phyloP scores from a whole-genome alignment of 257 asterid species.

The Nemophila menziesii region DNA sequence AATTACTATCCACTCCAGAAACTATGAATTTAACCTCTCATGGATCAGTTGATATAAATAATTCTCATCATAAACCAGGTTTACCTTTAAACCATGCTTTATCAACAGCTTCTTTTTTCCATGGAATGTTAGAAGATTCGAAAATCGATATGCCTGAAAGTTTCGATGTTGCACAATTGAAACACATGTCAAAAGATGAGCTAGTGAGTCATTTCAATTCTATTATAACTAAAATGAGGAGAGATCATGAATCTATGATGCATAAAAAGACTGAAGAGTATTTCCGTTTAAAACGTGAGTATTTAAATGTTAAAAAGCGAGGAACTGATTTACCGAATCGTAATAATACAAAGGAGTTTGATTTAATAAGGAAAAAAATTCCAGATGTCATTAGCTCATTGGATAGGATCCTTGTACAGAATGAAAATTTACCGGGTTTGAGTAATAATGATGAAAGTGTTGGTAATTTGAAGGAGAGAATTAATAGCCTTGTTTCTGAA shows the following conservation, averaged over 20 bases:
- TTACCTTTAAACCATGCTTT: constrained; percentile 28
- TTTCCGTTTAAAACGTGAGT: constrained; percentile 52
- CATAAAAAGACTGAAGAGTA: constrained; percentile 50
- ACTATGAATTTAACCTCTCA: constrained; percentile 33
- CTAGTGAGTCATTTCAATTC: constrained; percentile 49
- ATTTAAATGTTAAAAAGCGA: constrained; percentile 36
- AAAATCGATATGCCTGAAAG: constrained; percentile 39
- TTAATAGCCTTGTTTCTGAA: constrained; percentile 52
- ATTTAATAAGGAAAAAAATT: constrained; percentile 48
- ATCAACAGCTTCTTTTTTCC: constrained; percentile 20
- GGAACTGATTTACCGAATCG: constrained; percentile 30
- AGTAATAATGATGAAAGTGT: constrained; percentile 23
- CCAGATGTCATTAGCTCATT: constrained; percentile 45
- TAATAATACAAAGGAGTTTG: constrained; percentile 64
- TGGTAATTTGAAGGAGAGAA: constrained; percentile 33
- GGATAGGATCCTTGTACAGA: constrained; percentile 48
- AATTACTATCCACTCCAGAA: constrained; percentile 45
- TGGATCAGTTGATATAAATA: constrained; percentile 49
- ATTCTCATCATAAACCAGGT: constrained; percentile 31
- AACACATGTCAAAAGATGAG: constrained; percentile 39
- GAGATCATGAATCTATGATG: constrained; percentile 66
- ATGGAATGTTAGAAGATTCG: constrained; percentile 32
- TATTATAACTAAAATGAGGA: constrained; percentile 48
- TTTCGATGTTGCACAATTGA: constrained; percentile 43
- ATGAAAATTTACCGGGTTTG: constrained; percentile 33